Evolutionary conservation across 2,329 filamentous ascomycete genomes (phyloP), one percentile per base, ranked within the genome.

Genomic region (Diaporthe sp.): DNA sequence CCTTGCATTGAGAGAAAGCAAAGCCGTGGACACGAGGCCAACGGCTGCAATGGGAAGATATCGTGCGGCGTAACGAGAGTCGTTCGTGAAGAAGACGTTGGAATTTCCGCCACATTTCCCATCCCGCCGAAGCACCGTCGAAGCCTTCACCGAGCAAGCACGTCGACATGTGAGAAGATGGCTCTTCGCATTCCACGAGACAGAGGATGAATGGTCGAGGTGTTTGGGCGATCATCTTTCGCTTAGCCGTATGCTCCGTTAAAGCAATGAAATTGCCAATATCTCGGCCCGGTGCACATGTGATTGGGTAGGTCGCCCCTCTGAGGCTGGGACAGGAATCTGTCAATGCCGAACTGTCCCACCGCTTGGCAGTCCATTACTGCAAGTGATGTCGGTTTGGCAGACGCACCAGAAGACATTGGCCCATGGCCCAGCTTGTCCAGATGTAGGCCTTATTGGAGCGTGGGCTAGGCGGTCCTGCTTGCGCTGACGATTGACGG

Each of bases 291-390:
- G 49, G n/a, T 28, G 65, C 65, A 42, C n/a, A 7, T 70, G 25
- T 70, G 65, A 70, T 70, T 70, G 65, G 65, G 65, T 31, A 55
- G 34, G 25, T 19, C 34, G 49, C 4, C 49, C 49, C 34, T 1
- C 22, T 17, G 46, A 53, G 62, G 62, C 62, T 68, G 62, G 62
- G 46, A 68, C 62, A 53, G 62, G 62, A 68, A 68, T 6, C 46
- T 70, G 49, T 70, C 65, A 42, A 37, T 55, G 34, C 65, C 65
- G 65, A 55, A 17, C 17, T 70, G 65, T 70, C n/a, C 65, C 65
- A 70, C 65, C 49, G 34, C 65, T 70, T 70, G 65, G 65, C 65
- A 28, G 65, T 2, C 42, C 65, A 70, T 42, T 31, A 70, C 42
- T 55, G 46, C 34, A 34, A 70, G 7, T 55, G 34, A 70, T 31